phyloP scores from a whole-genome alignment of 192 early-diverging fungal species.

The Coemansia guatemalensis region DNA sequence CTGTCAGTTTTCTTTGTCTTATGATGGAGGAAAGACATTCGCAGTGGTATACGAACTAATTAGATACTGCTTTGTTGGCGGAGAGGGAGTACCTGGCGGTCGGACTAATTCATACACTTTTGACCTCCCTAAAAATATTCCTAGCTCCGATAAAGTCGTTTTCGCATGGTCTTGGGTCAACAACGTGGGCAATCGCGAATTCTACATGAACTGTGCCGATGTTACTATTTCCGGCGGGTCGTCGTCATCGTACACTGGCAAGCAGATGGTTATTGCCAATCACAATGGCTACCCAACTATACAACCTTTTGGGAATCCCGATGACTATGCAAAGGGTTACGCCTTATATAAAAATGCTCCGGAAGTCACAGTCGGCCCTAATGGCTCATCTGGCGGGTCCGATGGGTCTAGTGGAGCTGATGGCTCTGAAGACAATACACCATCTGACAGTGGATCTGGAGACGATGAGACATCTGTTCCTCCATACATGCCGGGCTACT shows the following conservation, averaged over 20 bases:
- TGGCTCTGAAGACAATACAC: not conserved
- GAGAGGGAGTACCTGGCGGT: slow-evolving; percentile 13
- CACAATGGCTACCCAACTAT: slow-evolving; percentile 54
- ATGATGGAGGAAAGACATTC: slow-evolving; percentile 57
- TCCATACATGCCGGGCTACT: not conserved
- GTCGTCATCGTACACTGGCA: slow-evolving; percentile 46
- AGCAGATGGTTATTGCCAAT: slow-evolving; percentile 58
- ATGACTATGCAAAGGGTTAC: slow-evolving; percentile 31
- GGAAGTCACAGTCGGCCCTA: slow-evolving; percentile 20
- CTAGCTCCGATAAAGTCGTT: slow-evolving; percentile 39
- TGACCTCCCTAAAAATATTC: slow-evolving; percentile 54
- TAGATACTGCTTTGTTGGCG: slow-evolving; percentile 43
- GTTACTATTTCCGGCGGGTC: slow-evolving; percentile 57
- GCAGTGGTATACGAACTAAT: slow-evolving; percentile 55
- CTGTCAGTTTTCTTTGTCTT: slow-evolving; percentile 60
- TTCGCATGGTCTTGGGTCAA: slow-evolving; percentile 74
- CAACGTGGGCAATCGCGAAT: slow-evolving; percentile 68
- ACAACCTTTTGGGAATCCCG: slow-evolving; percentile 40
- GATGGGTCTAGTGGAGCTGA: not conserved
- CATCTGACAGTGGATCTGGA: not conserved
- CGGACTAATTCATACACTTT: slow-evolving; percentile 41
- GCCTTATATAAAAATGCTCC: slow-evolving; percentile 25
- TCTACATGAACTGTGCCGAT: slow-evolving; percentile 75
- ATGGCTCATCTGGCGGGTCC: not conserved
- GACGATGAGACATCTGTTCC: not conserved